Conservation (phyloP, 805 yeast genomes). For the Metschnikowia matae region DNA sequence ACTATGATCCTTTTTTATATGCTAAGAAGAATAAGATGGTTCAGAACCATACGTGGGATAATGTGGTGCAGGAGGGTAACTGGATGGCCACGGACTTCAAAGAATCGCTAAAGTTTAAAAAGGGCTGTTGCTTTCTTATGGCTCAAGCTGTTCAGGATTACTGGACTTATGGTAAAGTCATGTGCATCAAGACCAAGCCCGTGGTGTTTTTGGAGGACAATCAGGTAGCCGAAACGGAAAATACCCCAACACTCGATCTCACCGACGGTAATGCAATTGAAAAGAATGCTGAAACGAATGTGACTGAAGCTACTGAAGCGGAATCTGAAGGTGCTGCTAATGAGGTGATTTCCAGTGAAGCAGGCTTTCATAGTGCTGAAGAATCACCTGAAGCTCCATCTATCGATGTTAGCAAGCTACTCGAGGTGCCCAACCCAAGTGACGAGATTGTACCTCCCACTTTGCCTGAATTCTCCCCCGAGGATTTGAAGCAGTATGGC, state of each 20-base stretch:
- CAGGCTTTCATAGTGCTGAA: not conserved
- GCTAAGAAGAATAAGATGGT: constrained; percentile 21
- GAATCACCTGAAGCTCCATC: constrained; percentile 5
- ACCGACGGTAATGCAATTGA: not conserved
- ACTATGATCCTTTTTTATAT: constrained; percentile 57
- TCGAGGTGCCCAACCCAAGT: constrained; percentile 25
- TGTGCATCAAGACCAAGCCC: constrained; percentile 54
- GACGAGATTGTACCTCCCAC: constrained; percentile 25
- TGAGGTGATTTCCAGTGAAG: not conserved
- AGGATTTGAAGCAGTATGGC: constrained; percentile 26
- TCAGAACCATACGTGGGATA: constrained; percentile 65
- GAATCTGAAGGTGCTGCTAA: not conserved
- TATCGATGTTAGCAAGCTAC: constrained; percentile 37
- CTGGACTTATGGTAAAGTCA: constrained; percentile 68
- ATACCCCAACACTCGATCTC: not conserved
- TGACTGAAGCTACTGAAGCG: not conserved
- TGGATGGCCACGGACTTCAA: constrained; percentile 81
- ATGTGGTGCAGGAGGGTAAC: constrained; percentile 67
- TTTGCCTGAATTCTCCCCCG: constrained; percentile 27
- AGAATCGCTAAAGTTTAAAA: constrained; percentile 65
- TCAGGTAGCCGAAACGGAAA: not conserved
- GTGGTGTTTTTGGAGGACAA: constrained; percentile 24
- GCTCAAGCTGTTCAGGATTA: constrained; percentile 74
- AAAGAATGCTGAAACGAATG: not conserved
- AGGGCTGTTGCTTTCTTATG: constrained; percentile 63